Evolutionary conservation across 441 rosid genomes (phyloP), one percentile per base, ranked within the genome.

Genomic region (Rhodomyrtus psidioides): DNA sequence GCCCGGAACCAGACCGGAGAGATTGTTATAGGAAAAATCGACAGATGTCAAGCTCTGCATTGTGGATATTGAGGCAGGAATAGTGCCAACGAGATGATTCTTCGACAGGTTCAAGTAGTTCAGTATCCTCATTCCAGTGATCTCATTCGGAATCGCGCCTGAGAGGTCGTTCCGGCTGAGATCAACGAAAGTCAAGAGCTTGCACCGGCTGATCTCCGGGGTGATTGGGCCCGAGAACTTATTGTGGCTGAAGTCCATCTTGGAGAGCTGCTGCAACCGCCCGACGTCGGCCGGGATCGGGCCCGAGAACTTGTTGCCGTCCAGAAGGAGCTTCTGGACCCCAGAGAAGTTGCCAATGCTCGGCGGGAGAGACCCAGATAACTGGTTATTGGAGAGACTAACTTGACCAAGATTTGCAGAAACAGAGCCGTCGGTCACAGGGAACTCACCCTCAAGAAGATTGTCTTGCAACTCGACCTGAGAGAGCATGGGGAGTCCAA

Each of bases 21-120:
- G 98, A 87, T 96, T 96, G 91, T 97, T 97, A 86, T 94, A 97
- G 4, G 98, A 96, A 88, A 97, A 97, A 92, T 97, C 99, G 53
- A 97, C 97, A 4, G 98, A 95, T 12, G 99, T 97, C 86, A 97
- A 91, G 89, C 98, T 96, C 91, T 96, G 99, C 99, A 97, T 97
- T 58, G 92, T 86, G 21, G 99, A 88, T 87, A 97, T 93, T 6
- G 98, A 92, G 21, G 93, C 44, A 39, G 99, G 99, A 88, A 97
- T 94, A 87, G 89, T 85, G 55, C 99, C 99, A 2, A 93, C 83
- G 14, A 97, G 92, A 89, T 93, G 94, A 89, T 97, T 97, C 89
- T 94, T 93, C 28, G 98, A 97, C n/a, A 97, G 88, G 88, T 97
- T 97, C 55, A 97, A 92, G 93, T 96, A 97, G 85, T 96, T 96